Base-by-base conservation (phyloP, 2,329 filamentous ascomycete species). In the Calonectria fujianensis region DNA sequence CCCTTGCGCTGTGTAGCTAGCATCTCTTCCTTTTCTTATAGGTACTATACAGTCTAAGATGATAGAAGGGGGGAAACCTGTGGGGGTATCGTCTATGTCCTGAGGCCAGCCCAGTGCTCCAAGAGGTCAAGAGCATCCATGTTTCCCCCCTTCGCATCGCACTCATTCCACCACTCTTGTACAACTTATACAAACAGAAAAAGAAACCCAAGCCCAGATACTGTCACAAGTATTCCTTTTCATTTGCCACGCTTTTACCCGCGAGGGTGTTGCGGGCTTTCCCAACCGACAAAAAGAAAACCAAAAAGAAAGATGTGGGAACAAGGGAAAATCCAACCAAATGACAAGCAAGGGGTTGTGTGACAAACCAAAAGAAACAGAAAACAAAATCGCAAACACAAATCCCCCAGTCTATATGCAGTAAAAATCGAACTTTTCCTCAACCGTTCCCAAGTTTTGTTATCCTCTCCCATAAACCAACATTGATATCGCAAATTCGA, bases 61-160 rank as follows among this genome's bases (percentile, higher is more conserved):
- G 74, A 71, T 74, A 73, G 63, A 76, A 80, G 69, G 76, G 80
- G 76, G 66, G 48, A 75, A 78, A 73, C 75, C 73, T 76, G 74
- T 78, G 75, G 78, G 79, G 80, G 82, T 83, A 83, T 84, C 82
- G 79, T 84, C 76, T 81, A 79, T 72, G 72, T 82, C 77, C 79
- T 80, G 79, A 83, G 82, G 80, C 81, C 82, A 80, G 82, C 81
- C 82, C 80, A 81, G 80, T 78, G 77, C 75, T 78, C 75, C 75
- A 63, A 73, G 75, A 59, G 75, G 74, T 74, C 76, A 73, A 73
- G 75, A 78, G 75, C 80, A 75, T 75, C 74, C 76, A 75, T 69
- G 73, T 68, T 70, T 75, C 74, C 69, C 61, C 72, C 77, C 78
- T 68, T 74, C 20, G 73, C 72, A 76, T 74, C 74, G 51, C 67